Base-by-base conservation (phyloP, 768 basidiomycete species). In the Pisolithus sp. region DNA sequence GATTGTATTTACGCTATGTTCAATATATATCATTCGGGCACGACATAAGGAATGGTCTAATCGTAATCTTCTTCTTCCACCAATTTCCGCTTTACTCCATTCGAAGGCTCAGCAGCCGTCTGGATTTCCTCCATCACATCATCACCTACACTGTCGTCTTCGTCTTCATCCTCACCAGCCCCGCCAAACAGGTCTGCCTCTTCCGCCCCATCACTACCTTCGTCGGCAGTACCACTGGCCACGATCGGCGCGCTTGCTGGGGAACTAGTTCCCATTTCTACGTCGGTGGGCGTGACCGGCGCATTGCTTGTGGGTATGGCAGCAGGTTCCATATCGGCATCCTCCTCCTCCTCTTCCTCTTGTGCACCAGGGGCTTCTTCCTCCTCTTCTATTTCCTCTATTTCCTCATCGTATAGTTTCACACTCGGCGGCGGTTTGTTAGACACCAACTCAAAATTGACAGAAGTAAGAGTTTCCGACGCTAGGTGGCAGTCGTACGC, bases 1-100 rank as follows among this genome's bases (percentile, higher is more conserved):
- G 51, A 62, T 31, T 28, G 43, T 50, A 28, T 17, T 34, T 58
- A 62, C 48, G 37, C 49, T 54, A 61, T 38, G 55, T 53, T 28
- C 2, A 39, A 40, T 28, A 49, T 24, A 41, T 34, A 39, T 36
- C 9, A 46, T 43, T 37, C 20, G 12, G 34, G 13, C 39, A 26
- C n/a, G 20, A 47, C 13, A 31, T 37, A 30, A 23, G n/a, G 39
- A 28, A 20, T 12, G 28, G 40, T 43, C 65, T 71, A 88, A 64
- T 91, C 89, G 56, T 92, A 92, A 61, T 92, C 89, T 56, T 92
- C 89, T 59, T 90, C 89, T 63, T 92, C 89, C 2, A 89, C 83
- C 45, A 91, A 69, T 66, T 90, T 89, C 38, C 89, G 76, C 64
- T 88, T 89, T 46, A 81, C 72, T 21, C 85, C 88, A 53, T 83